phyloP scores from a whole-genome alignment of 2,329 filamentous ascomycete genomes.

The Sclerotiophoma versabilis region DNA sequence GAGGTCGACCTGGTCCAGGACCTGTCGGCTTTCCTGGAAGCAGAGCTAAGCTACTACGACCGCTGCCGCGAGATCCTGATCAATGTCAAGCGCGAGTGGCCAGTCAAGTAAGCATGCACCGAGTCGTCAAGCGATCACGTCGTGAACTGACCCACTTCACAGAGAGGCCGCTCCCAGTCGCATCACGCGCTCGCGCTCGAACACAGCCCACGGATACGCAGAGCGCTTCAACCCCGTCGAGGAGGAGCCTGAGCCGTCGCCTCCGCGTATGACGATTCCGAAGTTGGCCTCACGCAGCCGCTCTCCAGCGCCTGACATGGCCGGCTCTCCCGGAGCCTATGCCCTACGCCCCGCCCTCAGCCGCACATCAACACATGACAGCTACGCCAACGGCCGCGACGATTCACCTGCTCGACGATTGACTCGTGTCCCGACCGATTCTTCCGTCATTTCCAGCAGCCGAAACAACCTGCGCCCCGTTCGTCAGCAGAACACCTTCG shows the following conservation, averaged over 20 bases:
- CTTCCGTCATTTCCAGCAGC: slow-evolving; percentile 56
- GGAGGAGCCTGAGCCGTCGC: slow-evolving; percentile 62
- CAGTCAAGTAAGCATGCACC: slow-evolving; percentile 59
- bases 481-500: slow-evolving; percentile 43
- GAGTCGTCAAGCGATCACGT: neutral
- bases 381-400: slow-evolving; percentile 62
- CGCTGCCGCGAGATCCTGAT: slow-evolving; percentile 84
- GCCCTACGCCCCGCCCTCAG: slow-evolving; percentile 57
- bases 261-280: slow-evolving; percentile 56
- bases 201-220: slow-evolving; percentile 68
- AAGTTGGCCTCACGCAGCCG: slow-evolving; percentile 54
- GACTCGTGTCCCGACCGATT: slow-evolving; percentile 64
- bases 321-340: slow-evolving; percentile 37
- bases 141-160: slow-evolving; percentile 25
- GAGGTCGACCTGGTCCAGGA: slow-evolving; percentile 84
- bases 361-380: slow-evolving; percentile 66
- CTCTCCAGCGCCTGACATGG: slow-evolving; percentile 43
- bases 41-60: slow-evolving; percentile 90
- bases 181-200: slow-evolving; percentile 64
- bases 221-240: slow-evolving; percentile 65
- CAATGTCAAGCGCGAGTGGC: slow-evolving; percentile 73
- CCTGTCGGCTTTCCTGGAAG: slow-evolving; percentile 81
- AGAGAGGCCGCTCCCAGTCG: slow-evolving; percentile 48
- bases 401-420: slow-evolving; percentile 59
- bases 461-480: slow-evolving; percentile 57